Evolutionary conservation across 2,329 filamentous ascomycete genomes (phyloP).

Genomic region (Rosellinia necatrix): DNA sequence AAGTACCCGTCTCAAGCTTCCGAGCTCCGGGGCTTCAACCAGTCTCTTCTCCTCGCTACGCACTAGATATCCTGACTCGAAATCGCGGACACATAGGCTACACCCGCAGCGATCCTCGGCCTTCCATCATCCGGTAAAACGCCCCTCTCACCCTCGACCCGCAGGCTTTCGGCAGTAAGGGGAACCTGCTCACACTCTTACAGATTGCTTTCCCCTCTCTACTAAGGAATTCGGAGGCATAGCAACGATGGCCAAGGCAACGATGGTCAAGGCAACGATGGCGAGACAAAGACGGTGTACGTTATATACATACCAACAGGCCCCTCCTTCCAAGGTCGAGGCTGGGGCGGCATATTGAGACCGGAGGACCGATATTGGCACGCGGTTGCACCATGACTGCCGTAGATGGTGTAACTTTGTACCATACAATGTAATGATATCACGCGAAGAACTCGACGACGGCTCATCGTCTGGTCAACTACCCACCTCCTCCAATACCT

Average conservation of each 20-base stretch:
- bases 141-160: neutral
- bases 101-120: constrained; percentile 89
- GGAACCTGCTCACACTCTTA: constrained; percentile 32
- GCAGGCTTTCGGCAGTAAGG: neutral
- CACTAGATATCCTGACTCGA: constrained; percentile 6
- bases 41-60: neutral
- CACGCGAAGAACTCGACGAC: constrained; percentile 23
- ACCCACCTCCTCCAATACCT: neutral
- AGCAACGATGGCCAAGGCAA: too few relatives aligned
- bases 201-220: constrained; percentile 68
- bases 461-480: neutral
- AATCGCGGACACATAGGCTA: constrained; percentile 64
- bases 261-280: neutral
- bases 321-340: neutral
- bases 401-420: constrained; percentile 24
- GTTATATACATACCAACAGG: constrained; percentile 17
- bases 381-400: constrained; percentile 10
- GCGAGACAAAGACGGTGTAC: constrained; percentile 15
- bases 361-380: constrained; percentile 21
- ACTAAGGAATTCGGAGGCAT: constrained; percentile 48
- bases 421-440: constrained; percentile 38
- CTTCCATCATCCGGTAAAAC: constrained; percentile 66
- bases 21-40: too few relatives aligned
- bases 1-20: too few relatives aligned
- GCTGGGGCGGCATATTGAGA: constrained; percentile 1